Percentiles rank a stretch among this genome's conserved stretches.
Conservation (phyloP, 2,329 filamentous ascomycete genomes). For the Monilinia fructigena region DNA sequence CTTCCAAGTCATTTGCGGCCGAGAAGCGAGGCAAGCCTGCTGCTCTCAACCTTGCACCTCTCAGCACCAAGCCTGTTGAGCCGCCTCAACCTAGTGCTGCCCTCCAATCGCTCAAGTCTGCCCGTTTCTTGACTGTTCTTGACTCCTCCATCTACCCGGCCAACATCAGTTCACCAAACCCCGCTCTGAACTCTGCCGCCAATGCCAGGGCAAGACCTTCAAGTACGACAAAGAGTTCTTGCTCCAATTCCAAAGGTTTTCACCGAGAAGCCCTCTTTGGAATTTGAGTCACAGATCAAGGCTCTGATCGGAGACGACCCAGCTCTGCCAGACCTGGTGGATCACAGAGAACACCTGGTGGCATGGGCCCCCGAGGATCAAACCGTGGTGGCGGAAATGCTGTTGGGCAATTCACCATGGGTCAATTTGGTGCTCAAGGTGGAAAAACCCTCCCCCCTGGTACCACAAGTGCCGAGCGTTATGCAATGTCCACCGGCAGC, state of each 20-base stretch:
- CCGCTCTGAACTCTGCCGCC: constrained; percentile 79
- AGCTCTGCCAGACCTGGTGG: constrained; percentile 54
- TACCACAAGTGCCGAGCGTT: constrained; percentile 76
- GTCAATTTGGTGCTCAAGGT: constrained; percentile 58
- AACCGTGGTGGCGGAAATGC: constrained; percentile 45
- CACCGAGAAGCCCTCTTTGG: constrained; percentile 90
- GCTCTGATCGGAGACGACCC: constrained; percentile 77
- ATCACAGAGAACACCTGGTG: constrained; percentile 57
- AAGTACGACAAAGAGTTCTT: constrained; percentile 96
- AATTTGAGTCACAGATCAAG: constrained; percentile 91
- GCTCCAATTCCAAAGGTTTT: constrained; percentile 95
- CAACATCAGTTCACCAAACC: constrained; percentile 85
- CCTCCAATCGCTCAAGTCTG: constrained; percentile 88
- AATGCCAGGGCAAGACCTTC: constrained; percentile 78
- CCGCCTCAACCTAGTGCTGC: constrained; percentile 90
- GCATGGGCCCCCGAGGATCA: constrained; percentile 50
- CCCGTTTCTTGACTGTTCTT: constrained; percentile 80
- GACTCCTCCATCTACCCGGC: constrained; percentile 78
- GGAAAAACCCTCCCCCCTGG: constrained; percentile 67
- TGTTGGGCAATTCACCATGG: constrained; percentile 62
- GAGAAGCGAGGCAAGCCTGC: constrained; percentile 76
- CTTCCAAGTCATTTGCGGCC: constrained; percentile 53
- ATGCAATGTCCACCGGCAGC: constrained; percentile 59
- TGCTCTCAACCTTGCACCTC: constrained; percentile 79
- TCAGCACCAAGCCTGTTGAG: constrained; percentile 82